Base-by-base conservation (phyloP, 2,329 filamentous ascomycete genomes). In the Phyllachora maydis region DNA sequence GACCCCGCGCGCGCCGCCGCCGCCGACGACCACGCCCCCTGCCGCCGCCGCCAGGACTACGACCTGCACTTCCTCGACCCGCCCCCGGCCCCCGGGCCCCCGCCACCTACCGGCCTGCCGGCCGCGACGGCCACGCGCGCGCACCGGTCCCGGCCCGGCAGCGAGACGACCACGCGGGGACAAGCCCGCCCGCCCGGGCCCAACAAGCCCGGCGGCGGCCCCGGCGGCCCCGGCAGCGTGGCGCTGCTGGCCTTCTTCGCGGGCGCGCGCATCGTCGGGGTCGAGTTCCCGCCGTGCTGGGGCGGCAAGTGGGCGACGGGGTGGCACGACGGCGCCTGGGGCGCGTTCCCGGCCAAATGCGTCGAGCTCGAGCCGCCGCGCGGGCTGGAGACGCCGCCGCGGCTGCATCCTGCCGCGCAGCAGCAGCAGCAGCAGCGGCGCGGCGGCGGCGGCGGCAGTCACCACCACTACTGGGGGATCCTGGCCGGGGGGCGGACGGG, bases 241-340 rank as follows among this genome's bases (percentile, higher is more conserved):
- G 42, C 47, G 19, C 39, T 52, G 27, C 37, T 54, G n/a, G 40
- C 44, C 24, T 55, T 55, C 26, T 26, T 50, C 18, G 43, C 49
- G 9, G 60, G 59, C 1, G 57, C 58, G 2, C 49, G 43, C 21
- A 46, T 67, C 12, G 48, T 55, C 1, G 61, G 59, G 0, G 40
- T 67, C 14, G 46, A 51, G 18, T 66, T 60, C 35, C 59, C 58
- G 0, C 38, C 43, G 7, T 52, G 51, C 33, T 62, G 62, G 33
- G 42, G 49, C 3, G 62, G 62, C 9, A 61, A 64, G 32, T 67
- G 60, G 60, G 52, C 50, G n/a, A 47, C 62, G 27, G 62, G 56
- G 2, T 64, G 59, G 50, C 59, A 67, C 30, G 60, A 66, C 29
- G 60, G 58, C 0, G 35, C 46, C 2, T 52, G 50, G 19, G 59